These are phyloP conservation scores for Ceratocystis smalleyi DNA, from an alignment of 2,329 filamentous ascomycete genomes.

Conservation along the genomic window DNA sequence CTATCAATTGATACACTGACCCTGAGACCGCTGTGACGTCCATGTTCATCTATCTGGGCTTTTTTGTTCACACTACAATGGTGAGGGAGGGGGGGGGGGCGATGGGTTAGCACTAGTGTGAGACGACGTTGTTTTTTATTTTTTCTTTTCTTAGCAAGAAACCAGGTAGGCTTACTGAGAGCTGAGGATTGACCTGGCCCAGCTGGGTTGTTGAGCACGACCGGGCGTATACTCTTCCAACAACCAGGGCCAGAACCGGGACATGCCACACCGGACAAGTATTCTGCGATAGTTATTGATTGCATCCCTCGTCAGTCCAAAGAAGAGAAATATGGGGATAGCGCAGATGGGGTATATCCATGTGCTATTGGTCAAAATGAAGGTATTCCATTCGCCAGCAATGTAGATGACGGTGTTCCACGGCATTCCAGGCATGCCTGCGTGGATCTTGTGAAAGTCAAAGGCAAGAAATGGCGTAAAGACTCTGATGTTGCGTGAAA, in stretches of 20 bases:
- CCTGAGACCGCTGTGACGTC: not conserved
- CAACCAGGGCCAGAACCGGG: slow-evolving; percentile 30
- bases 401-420: slow-evolving; percentile 34
- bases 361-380: slow-evolving; percentile 29
- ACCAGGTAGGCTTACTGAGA: not conserved
- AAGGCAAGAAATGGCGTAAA: slow-evolving; percentile 24
- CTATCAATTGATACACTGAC: not conserved
- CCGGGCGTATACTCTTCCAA: slow-evolving; percentile 28
- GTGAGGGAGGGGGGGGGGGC: too few species aligned
- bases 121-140: too few species aligned
- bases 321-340: slow-evolving; percentile 37
- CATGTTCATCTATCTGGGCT: not conserved
- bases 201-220: slow-evolving; percentile 7
- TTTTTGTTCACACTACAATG: not conserved
- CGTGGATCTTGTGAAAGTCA: slow-evolving; percentile 30
- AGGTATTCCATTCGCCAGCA: slow-evolving; percentile 29
- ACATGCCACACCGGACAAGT: slow-evolving; percentile 29
- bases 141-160: too few species aligned
- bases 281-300: slow-evolving; percentile 32
- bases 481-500: slow-evolving; percentile 28
- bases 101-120: not conserved
- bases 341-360: slow-evolving; percentile 36
- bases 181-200: slow-evolving; percentile 9
- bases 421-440: slow-evolving; percentile 24
- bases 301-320: slow-evolving; percentile 40